phyloP scores from a whole-genome alignment of 2,329 filamentous ascomycete genomes.

The Xylaria multiplex region DNA sequence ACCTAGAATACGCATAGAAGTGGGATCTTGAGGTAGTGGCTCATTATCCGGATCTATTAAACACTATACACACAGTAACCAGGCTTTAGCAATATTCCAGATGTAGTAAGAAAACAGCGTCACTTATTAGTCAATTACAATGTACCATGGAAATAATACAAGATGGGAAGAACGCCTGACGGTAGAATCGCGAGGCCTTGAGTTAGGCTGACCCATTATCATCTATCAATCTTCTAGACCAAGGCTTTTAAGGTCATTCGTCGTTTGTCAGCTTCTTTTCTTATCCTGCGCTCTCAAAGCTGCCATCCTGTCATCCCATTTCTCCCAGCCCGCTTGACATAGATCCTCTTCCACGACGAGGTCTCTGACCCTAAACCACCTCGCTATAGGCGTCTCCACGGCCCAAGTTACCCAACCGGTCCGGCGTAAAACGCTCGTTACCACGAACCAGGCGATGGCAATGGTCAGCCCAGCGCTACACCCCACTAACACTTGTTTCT shows the following conservation, averaged over 20 bases:
- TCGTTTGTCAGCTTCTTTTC: conserved; percentile 41
- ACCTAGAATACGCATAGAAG: neutral
- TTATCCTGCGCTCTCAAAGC: conserved; percentile 50
- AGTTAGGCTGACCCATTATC: neutral
- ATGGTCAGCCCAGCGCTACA: conserved; percentile 74
- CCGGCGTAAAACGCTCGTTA: conserved; percentile 73
- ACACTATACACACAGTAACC: neutral
- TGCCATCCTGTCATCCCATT: conserved; percentile 74
- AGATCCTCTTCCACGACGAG: conserved; percentile 88
- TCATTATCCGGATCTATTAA: neutral
- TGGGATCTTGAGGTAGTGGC: neutral
- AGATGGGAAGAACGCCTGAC: neutral
- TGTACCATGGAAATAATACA: neutral
- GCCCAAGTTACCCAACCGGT: conserved; percentile 77
- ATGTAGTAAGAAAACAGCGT: neutral
- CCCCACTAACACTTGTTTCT: conserved; percentile 86
- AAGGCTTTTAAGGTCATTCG: neutral
- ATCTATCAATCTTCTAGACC: neutral
- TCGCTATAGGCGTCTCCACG: conserved; percentile 71
- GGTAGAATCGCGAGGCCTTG: conserved; percentile 4
- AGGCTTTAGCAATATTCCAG: too few relatives aligned
- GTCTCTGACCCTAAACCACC: conserved; percentile 79
- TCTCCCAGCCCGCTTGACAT: conserved; percentile 91
- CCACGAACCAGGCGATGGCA: conserved; percentile 80
- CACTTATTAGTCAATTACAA: neutral